phyloP scores from a whole-genome alignment of 257 asterid genomes.

The Solanum lycopersicoides region DNA sequence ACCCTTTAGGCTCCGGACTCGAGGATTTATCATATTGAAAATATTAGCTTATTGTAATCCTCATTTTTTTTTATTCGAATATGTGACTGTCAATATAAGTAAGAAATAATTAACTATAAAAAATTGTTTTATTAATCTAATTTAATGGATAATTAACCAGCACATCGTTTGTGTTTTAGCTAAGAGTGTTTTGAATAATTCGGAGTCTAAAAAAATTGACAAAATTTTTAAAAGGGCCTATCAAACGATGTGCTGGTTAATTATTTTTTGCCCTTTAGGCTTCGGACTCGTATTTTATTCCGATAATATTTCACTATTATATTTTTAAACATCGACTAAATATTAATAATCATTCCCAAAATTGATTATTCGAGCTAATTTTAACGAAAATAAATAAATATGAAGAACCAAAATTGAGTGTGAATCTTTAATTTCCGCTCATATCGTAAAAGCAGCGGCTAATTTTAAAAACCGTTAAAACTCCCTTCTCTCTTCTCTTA shows the following conservation, averaged over 20 bases:
- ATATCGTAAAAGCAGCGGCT: conserved; percentile 5
- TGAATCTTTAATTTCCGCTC: background rate
- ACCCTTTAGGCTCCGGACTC: too few species aligned
- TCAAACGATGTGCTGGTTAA: too few species aligned
- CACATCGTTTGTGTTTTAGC: background rate
- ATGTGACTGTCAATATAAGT: background rate
- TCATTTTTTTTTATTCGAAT: background rate
- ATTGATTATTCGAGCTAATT: background rate
- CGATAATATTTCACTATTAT: background rate
- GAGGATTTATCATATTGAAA: background rate
- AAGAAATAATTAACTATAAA: too few species aligned
- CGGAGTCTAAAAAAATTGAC: too few species aligned
- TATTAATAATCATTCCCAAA: background rate
- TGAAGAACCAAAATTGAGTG: background rate
- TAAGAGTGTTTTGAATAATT: too few species aligned
- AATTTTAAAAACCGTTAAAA: conserved; percentile 20
- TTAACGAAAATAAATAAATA: background rate
- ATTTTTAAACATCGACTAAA: background rate
- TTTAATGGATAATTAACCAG: background rate
- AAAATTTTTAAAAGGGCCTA: too few species aligned
- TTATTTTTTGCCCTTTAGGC: too few species aligned
- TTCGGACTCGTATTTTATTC: too few species aligned
- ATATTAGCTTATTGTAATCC: background rate
- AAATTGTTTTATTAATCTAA: too few species aligned
- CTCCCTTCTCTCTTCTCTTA: background rate